Conservation (phyloP, 768 basidiomycete genomes). For the Lentinula boryana region DNA sequence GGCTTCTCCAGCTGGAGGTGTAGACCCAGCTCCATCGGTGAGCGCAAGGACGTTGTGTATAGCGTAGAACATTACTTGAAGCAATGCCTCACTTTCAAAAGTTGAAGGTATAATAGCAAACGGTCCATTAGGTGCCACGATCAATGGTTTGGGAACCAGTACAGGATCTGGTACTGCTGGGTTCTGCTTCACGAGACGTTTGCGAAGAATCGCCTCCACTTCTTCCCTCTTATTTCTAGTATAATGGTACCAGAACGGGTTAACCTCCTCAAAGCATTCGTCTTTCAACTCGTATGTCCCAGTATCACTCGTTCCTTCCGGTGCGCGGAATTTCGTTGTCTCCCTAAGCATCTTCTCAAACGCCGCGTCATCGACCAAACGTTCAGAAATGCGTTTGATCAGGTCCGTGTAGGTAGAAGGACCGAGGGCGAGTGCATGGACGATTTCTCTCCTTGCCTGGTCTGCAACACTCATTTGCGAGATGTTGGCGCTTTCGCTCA, state of each 20-base stretch:
- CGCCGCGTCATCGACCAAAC: conserved; percentile 75
- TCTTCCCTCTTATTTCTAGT: conserved; percentile 90
- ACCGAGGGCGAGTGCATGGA: conserved; percentile 86
- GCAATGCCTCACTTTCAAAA: conserved; percentile 64
- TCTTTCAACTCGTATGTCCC: conserved; percentile 89
- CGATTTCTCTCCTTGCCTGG: conserved; percentile 76
- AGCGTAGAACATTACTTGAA: conserved; percentile 81
- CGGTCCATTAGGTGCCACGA: conserved; percentile 52
- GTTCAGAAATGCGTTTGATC: conserved; percentile 84
- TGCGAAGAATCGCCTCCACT: conserved; percentile 71
- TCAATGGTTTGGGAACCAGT: conserved; percentile 67
- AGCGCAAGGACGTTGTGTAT: conserved; percentile 67
- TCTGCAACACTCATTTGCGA: conserved; percentile 56
- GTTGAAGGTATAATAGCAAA: conserved; percentile 60
- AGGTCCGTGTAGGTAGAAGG: conserved; percentile 88
- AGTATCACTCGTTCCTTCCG: conserved; percentile 69
- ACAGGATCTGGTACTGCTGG: conserved; percentile 58
- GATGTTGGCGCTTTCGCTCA: conserved; percentile 77
- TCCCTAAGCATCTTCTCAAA: conserved; percentile 76
- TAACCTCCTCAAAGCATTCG: conserved; percentile 78
- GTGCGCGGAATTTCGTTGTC: conserved; percentile 78
- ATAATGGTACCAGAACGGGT: conserved; percentile 96
- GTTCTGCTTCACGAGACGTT: conserved; percentile 57
- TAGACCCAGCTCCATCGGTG: conserved; percentile 47
- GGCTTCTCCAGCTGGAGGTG: conserved; percentile 79